Percentiles rank a stretch among this genome's conserved stretches.
Conservation (phyloP, 2,329 filamentous ascomycete genomes). For the Aspergillus sp. region DNA sequence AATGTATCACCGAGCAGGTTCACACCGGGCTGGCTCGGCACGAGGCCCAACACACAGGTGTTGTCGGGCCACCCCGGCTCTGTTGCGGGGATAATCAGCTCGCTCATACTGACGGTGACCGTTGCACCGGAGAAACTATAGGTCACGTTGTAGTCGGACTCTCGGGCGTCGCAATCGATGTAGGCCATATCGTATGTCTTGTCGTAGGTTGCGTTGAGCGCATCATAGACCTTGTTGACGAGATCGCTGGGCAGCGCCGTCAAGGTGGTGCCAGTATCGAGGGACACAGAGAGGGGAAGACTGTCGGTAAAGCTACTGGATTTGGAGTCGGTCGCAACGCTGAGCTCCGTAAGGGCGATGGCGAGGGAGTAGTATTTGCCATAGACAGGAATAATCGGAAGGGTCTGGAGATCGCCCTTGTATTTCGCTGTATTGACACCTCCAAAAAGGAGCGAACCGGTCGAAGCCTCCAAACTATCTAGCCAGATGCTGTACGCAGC, state of each 20-base stretch:
- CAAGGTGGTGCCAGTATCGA: slow-evolving; percentile 71
- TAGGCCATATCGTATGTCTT: slow-evolving; percentile 48
- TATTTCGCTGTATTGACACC: slow-evolving; percentile 68
- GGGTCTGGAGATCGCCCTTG: slow-evolving; percentile 59
- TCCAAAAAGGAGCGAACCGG: slow-evolving; percentile 69
- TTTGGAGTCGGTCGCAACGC: slow-evolving; percentile 17
- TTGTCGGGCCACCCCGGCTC: slow-evolving; percentile 38
- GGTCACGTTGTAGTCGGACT: slow-evolving; percentile 56
- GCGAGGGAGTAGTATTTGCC: slow-evolving; percentile 62
- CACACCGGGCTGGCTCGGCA: slow-evolving; percentile 51
- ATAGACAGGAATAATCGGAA: slow-evolving; percentile 60
- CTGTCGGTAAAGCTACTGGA: slow-evolving; percentile 21
- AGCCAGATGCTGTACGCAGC: slow-evolving; percentile 72
- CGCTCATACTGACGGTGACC: slow-evolving; percentile 14
- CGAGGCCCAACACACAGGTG: slow-evolving; percentile 68
- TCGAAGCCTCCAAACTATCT: slow-evolving; percentile 65
- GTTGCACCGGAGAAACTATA: slow-evolving; percentile 60
- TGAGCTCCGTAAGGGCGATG: slow-evolving; percentile 64
- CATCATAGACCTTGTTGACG: slow-evolving; percentile 54
- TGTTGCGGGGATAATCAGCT: slow-evolving; percentile 50
- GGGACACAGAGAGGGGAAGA: slow-evolving; percentile 61
- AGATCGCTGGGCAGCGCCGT: slow-evolving; percentile 64
- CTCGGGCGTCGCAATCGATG: slow-evolving; percentile 58
- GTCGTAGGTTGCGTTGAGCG: slow-evolving; percentile 60
- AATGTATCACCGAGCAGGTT: slow-evolving; percentile 74